Conservation (phyloP, 257 asterid genomes). For the Solanum corneliomulleri region DNA sequence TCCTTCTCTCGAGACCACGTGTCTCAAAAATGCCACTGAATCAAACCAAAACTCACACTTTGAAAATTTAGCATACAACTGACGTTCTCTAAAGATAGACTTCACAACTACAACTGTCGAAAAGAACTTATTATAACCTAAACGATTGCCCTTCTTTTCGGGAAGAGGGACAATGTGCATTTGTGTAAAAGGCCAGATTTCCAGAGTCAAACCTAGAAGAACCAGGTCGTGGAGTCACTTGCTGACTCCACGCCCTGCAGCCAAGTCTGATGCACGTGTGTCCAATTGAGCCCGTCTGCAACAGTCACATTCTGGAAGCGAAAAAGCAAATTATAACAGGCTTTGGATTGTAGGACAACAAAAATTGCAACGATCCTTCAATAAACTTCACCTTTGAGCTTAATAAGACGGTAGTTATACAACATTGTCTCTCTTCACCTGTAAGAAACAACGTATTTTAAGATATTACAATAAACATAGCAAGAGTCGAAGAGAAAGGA, state of each 20-base stretch:
- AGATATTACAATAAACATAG: slow-evolving; percentile 46
- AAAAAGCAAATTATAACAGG: background rate
- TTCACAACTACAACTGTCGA: background rate
- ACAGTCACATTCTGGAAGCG: slow-evolving; percentile 46
- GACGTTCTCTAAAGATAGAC: background rate
- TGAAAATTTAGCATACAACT: background rate
- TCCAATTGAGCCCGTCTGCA: slow-evolving; percentile 62
- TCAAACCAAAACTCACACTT: background rate
- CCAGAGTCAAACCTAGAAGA: slow-evolving; percentile 9
- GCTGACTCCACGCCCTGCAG: slow-evolving; percentile 33
- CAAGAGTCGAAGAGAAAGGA: slow-evolving; percentile 29
- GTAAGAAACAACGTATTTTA: background rate
- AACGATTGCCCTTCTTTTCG: background rate
- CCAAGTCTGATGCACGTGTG: slow-evolving; percentile 78
- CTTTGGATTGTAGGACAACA: background rate
- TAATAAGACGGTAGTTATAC: slow-evolving; percentile 48
- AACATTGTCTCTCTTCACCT: slow-evolving; percentile 49
- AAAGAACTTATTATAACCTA: background rate
- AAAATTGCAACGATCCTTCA: background rate
- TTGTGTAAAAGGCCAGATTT: background rate
- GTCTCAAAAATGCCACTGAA: background rate
- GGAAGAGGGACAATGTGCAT: background rate
- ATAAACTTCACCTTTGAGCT: slow-evolving; percentile 54
- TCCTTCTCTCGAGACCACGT: background rate
- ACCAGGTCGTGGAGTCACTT: slow-evolving; percentile 28